phyloP scores from a whole-genome alignment of 768 basidiomycete species.

The Fomitopsis serialis region DNA sequence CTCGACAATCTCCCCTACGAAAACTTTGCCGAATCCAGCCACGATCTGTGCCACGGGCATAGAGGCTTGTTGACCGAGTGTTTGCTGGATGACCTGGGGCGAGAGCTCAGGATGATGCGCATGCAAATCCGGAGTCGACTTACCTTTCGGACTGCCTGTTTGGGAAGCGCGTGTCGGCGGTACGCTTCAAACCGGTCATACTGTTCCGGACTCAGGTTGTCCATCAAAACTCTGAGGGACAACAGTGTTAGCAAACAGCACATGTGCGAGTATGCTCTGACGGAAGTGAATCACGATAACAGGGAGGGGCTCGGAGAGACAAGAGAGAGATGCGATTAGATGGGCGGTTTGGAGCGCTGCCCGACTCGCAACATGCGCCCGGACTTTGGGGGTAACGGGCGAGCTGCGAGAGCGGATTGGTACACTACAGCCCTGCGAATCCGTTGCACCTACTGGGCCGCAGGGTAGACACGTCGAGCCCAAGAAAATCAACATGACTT shows the following conservation, averaged over 20 bases:
- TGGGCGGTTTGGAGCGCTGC: too few relatives aligned
- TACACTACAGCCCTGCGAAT: too few relatives aligned
- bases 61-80: slow-evolving; percentile 75
- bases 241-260: too few relatives aligned
- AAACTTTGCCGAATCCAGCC: slow-evolving; percentile 83
- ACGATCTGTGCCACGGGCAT: slow-evolving; percentile 86
- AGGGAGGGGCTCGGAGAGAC: too few relatives aligned
- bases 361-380: too few relatives aligned
- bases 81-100: slow-evolving; percentile 75
- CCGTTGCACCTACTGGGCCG: too few relatives aligned
- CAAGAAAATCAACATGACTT: too few relatives aligned
- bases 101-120: not conserved
- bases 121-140: not conserved
- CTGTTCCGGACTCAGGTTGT: slow-evolving; percentile 78
- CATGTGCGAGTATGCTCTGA: too few relatives aligned
- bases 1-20: slow-evolving; percentile 89
- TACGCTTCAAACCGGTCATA: slow-evolving; percentile 90
- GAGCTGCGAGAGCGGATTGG: too few relatives aligned
- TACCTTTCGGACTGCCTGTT: slow-evolving; percentile 79
- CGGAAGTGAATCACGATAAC: too few relatives aligned
- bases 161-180: slow-evolving; percentile 75
- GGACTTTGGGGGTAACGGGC: too few relatives aligned
- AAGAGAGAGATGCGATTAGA: too few relatives aligned
- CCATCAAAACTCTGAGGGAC: slow-evolving; percentile 70
- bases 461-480: not conserved